phyloP scores from a whole-genome alignment of 2,329 filamentous ascomycete genomes.

The Elsinoe arachidis region DNA sequence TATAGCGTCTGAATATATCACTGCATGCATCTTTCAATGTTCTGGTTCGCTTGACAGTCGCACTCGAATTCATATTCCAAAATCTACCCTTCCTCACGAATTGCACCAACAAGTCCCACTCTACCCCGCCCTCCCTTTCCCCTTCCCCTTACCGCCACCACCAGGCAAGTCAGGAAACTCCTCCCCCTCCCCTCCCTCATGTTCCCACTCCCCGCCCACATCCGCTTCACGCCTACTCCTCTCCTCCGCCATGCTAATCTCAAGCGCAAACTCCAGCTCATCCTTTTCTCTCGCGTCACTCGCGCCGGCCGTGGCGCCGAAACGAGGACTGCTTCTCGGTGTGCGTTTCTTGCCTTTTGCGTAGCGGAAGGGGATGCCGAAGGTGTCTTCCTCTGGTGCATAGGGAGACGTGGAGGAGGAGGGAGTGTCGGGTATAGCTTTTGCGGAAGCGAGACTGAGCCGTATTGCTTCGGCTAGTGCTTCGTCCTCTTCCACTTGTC shows the following conservation, averaged over 20 bases:
- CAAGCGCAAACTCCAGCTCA: constrained; percentile 54
- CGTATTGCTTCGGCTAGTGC: constrained; percentile 50
- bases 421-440: background rate
- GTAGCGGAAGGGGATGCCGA: constrained; percentile 39
- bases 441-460: constrained; percentile 32
- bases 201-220: constrained; percentile 15
- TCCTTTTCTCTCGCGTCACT: constrained; percentile 39
- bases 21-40: no score
- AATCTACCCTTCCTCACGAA: no score
- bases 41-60: background rate
- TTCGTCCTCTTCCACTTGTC: no score
- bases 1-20: no score
- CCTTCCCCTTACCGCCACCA: constrained; percentile 18
- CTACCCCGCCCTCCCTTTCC: constrained; percentile 21
- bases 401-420: no score
- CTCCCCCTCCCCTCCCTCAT: constrained; percentile 13
- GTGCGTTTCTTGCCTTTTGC: constrained; percentile 28
- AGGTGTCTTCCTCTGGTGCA: background rate
- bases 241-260: constrained; percentile 53
- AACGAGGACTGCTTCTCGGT: constrained; percentile 18
- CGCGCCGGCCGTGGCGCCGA: constrained; percentile 25
- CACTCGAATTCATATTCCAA: background rate
- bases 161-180: constrained; percentile 24
- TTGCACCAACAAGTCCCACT: no score
- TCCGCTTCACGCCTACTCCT: constrained; percentile 32